Conservation (phyloP, 352 stramenopile species). For the Phytopythium vexans region DNA sequence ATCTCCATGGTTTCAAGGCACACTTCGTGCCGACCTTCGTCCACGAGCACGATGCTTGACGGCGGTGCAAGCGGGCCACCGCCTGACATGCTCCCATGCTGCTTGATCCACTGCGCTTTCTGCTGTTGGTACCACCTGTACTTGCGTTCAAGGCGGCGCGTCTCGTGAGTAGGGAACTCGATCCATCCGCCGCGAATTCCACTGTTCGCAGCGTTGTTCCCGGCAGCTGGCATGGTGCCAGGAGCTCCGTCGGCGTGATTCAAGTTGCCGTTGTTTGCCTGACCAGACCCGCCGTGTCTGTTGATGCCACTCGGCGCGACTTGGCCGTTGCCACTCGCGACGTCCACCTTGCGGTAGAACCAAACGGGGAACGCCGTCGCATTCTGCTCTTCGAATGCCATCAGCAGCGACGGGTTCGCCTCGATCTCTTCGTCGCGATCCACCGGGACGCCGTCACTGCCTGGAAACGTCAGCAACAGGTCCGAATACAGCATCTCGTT, state of each 20-base stretch:
- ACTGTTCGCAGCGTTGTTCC: not conserved
- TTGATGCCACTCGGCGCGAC: slow-evolving; percentile 29
- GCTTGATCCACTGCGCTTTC: slow-evolving; percentile 22
- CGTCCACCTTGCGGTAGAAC: slow-evolving; percentile 76
- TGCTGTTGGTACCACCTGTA: slow-evolving; percentile 66
- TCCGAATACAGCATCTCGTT: slow-evolving; percentile 83
- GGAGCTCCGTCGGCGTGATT: not conserved
- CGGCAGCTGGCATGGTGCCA: not conserved
- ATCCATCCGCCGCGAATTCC: slow-evolving; percentile 43
- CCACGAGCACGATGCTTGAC: slow-evolving; percentile 64
- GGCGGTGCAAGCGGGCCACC: slow-evolving; percentile 30
- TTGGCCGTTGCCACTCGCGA: slow-evolving; percentile 29
- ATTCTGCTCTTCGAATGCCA: slow-evolving; percentile 49
- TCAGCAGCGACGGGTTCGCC: slow-evolving; percentile 33
- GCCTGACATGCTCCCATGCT: slow-evolving; percentile 1
- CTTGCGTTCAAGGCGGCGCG: slow-evolving; percentile 60
- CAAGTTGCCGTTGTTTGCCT: slow-evolving; percentile 3
- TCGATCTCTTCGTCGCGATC: slow-evolving; percentile 27
- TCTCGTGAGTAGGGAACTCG: slow-evolving; percentile 73
- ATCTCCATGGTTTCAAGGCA: slow-evolving; percentile 75
- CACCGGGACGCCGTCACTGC: slow-evolving; percentile 46
- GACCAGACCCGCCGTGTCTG: slow-evolving; percentile 4
- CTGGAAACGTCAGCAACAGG: slow-evolving; percentile 49
- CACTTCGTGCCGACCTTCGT: slow-evolving; percentile 82
- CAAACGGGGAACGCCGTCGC: slow-evolving; percentile 67